Evolutionary conservation across 2,329 filamentous ascomycete genomes (phyloP), one percentile per base, ranked within the genome.

Genomic region (Colletotrichum ledebouriae): DNA sequence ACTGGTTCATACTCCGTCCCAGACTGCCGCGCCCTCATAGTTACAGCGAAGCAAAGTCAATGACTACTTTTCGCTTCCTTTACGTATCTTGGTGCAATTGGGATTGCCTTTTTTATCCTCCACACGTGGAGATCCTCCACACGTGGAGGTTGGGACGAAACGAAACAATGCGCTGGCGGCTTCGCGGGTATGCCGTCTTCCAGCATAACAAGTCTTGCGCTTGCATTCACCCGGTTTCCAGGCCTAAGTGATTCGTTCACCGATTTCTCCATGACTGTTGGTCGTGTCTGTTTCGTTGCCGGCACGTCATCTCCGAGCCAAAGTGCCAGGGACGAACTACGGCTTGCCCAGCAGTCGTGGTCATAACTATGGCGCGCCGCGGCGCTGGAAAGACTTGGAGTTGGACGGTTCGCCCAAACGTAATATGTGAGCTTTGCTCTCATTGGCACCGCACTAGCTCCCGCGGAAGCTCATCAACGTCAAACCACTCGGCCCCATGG

Each of bases 121-220:
- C 47, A 52, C 66, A 69, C 61, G 66, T 69, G 66, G 49, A 11
- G 25, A 33, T 9, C 47, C 17, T 65, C 49, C 47, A 52, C 66
- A 69, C 61, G 66, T 69, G 66, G 49, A 11, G 25, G 13, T 49
- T 60, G 47, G 66, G 66, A 60, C 66, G 66, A 68, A 68, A 68
- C 66, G 55, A 65, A 68, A 68, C 66, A 65, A 44, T 37, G 55
- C 34, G 47, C 61, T 53, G 49, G 59, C 56, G 37, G 55, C n/a
- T 29, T 17, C 49, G 53, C 57, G 47, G 63, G 47, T 42, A 20
- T 34, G 47, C 41, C 29, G 29, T 11, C 29, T 59, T 49, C 33
- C 41, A 34, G 49, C 42, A 25, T 20, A 22, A 53, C 15, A 49
- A 59, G 42, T 37, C 42, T 46, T 49, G 37, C 15, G 41, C 53